These are phyloP conservation scores for Sclerotinia sclerotiorum DNA, from an alignment of 2,329 filamentous ascomycete species.

Conservation along the genomic window DNA sequence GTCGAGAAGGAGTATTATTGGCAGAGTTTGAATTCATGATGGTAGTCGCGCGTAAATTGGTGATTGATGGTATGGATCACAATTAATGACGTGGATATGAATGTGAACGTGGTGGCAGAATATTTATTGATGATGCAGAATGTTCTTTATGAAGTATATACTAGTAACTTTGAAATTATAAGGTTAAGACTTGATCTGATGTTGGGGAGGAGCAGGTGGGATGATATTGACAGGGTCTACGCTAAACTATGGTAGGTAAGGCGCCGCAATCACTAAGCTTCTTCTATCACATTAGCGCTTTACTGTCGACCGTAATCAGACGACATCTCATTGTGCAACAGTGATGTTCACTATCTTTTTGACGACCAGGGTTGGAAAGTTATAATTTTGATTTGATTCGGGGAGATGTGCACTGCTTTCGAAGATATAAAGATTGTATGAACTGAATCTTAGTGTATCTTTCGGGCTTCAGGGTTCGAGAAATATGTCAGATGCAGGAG, in stretches of 20 bases:
- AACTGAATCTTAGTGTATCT: not conserved
- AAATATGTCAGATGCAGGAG: not conserved
- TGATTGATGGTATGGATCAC: not conserved
- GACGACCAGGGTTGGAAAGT: not conserved
- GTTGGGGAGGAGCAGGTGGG: not conserved
- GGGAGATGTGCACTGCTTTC: not conserved
- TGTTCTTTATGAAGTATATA: not conserved
- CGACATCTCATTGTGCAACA: slow-evolving; percentile 7
- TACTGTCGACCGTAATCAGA: slow-evolving; percentile 11
- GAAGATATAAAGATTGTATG: not conserved
- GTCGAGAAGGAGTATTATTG: not conserved
- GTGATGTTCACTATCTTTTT: not conserved
- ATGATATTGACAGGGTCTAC: not conserved
- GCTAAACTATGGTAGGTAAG: not conserved
- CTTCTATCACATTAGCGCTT: not conserved
- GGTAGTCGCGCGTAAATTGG: not conserved
- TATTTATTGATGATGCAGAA: not conserved
- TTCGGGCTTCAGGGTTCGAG: no score
- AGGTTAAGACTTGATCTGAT: not conserved
- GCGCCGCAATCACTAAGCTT: slow-evolving; percentile 4
- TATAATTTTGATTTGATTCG: not conserved
- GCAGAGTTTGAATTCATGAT: not conserved
- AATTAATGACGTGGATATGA: not conserved
- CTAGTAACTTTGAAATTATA: not conserved
- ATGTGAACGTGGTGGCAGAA: not conserved